A percentile compares a stretch with the other conserved stretches of the same genome.
phyloP scores from a whole-genome alignment of 495 filamentous ascomycete species.

The Podospora pseudoanserina region DNA sequence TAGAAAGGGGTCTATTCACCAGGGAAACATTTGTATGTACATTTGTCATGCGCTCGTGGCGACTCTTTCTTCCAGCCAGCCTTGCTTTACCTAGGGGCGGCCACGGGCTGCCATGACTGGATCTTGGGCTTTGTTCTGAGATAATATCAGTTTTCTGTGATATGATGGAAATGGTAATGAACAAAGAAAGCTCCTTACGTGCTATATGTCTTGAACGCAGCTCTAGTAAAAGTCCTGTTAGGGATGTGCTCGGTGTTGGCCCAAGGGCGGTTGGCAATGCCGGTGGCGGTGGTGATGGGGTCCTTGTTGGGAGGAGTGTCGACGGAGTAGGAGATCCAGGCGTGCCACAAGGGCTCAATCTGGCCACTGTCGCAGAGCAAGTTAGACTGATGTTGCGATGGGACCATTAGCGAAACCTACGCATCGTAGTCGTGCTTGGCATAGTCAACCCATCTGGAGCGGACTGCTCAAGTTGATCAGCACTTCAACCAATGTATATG shows the following conservation, averaged over 20 bases:
- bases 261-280: slow-evolving; percentile 59
- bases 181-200: slow-evolving; percentile 57
- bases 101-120: slow-evolving; percentile 38
- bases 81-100: slow-evolving; percentile 24
- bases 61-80: neutral
- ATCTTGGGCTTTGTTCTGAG: slow-evolving; percentile 41
- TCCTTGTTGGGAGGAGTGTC: slow-evolving; percentile 82
- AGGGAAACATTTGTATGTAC: neutral
- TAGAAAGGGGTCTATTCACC: neutral
- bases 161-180: neutral
- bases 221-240: slow-evolving; percentile 68
- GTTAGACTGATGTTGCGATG: neutral
- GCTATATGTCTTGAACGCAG: slow-evolving; percentile 86
- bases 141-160: neutral
- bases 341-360: slow-evolving; percentile 96
- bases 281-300: slow-evolving; percentile 54
- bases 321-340: slow-evolving; percentile 91
- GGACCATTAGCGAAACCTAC: slow-evolving; percentile 42
- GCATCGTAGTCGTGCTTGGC: slow-evolving; percentile 81
- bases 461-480: slow-evolving; percentile 53
- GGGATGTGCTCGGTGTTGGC: slow-evolving; percentile 66
- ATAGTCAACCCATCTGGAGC: slow-evolving; percentile 98
- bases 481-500: neutral
- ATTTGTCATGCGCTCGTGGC: neutral
- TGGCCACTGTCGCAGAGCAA: slow-evolving; percentile 53